Evolutionary conservation across 306 rosid species (phyloP), one percentile per base, ranked within the genome.

Genomic region (Vicia sativa): DNA sequence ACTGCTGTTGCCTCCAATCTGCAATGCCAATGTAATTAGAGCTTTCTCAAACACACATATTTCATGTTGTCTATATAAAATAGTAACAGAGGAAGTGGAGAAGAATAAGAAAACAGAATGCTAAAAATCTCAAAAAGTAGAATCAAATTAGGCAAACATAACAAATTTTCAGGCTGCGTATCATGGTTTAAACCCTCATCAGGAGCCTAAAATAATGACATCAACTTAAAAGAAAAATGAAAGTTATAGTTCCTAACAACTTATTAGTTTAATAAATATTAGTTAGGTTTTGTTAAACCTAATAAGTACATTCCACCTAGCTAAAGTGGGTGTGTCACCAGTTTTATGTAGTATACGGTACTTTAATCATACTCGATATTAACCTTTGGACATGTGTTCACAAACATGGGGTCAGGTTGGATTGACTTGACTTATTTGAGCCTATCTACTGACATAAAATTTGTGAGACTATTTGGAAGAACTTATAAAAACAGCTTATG

Each of bases 1-100:
- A 66, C 44, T 74, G 56, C 73, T 82, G 8, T 67, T 74, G 56
- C 96, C 98, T 72, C 97, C 96, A 49, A 86, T 83, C 98, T 92
- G 84, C 84, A 70, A 78, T 65, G 45, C 34, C 15, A 31, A 61
- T 56, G 65, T 56, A 77, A 45, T 67, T 75, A 50, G 64, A 70
- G 57, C 71, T 52, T 25, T 74, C 62, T 63, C 43, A 28, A 18
- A 42, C 62, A 63, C 0, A 1, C 64, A 46, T 3, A 59, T 4
- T 4, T 3, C 46, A 12, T 19, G 12, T 23, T 34, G 15, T 59
- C 45, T 59, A 35, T 59, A 16, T 72, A 63, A 39, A 77, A 34
- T 39, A 53, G 39, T 25, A 52, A 45, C 52, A 67, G 18, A 6
- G 38, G 45, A 49, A 39, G 4, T 11, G 41, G 18, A 7, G 62